These are phyloP conservation scores for Suillus hirtellus DNA, from an alignment of 768 basidiomycete genomes.

Conservation along the genomic window DNA sequence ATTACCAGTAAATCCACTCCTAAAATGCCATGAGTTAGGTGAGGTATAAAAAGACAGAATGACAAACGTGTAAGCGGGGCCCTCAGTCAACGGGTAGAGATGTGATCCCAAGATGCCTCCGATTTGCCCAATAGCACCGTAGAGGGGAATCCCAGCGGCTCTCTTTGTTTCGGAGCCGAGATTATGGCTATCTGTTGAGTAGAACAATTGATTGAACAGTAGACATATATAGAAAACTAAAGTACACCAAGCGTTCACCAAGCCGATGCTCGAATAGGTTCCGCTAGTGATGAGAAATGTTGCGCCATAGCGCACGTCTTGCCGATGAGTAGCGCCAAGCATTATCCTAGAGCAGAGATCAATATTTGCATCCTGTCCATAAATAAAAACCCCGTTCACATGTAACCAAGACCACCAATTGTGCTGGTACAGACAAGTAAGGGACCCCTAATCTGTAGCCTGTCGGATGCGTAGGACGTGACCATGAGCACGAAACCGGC, in stretches of 20 bases:
- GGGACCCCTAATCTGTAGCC: constrained; percentile 44
- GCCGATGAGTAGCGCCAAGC: constrained; percentile 31
- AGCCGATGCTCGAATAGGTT: constrained; percentile 45
- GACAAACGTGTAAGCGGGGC: constrained; percentile 39
- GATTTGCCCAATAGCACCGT: constrained; percentile 43
- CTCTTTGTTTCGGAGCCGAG: constrained; percentile 48
- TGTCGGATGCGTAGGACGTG: constrained; percentile 43
- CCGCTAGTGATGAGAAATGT: constrained; percentile 47
- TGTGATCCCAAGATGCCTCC: constrained; percentile 44
- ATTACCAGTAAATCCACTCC: constrained; percentile 1
- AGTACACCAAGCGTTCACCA: constrained; percentile 50
- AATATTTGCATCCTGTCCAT: not conserved
- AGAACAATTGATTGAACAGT: not conserved
- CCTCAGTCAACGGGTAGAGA: constrained; percentile 42
- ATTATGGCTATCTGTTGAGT: constrained; percentile 40
- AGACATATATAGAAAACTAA: not conserved
- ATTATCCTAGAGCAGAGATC: constrained; percentile 28
- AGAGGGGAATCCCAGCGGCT: constrained; percentile 43
- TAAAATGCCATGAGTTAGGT: not conserved
- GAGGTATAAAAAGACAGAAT: not conserved
- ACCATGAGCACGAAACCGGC: constrained; percentile 38
- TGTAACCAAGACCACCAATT: constrained; percentile 42
- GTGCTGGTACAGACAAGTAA: constrained; percentile 31
- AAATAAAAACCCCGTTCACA: constrained; percentile 27
- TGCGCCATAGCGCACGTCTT: constrained; percentile 45